Base-by-base conservation (phyloP, 306 rosid species). In the Pueraria montana region DNA sequence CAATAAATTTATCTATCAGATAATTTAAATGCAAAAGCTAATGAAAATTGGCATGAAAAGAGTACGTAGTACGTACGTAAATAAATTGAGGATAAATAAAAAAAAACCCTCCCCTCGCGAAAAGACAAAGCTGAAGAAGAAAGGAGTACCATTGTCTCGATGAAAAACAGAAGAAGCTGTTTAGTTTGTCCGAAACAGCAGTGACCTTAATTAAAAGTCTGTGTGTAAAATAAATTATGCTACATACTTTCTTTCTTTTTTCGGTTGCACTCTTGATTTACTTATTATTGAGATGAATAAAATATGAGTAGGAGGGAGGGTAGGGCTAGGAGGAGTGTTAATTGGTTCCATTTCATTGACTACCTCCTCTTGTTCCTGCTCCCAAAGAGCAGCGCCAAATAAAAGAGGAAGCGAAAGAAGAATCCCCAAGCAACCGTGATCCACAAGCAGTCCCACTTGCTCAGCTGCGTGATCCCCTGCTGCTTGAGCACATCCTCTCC, bases 381-480 rank as follows among this genome's bases (percentile, higher is more conserved):
- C 1, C 99, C 96, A 23, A 92, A 63, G 67, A 92, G 77, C 53
- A 95, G 49, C 0, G 91, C 50, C 73, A 92, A 40, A 70, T 95
- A 95, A 86, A 95, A 95, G 16, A 95, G 84, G 73, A 95, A 65
- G 6, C 99, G 90, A 53, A 93, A 95, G 86, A 95, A 86, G 63
- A 95, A 93, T 0, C 99, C 99, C 96, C 92, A 92, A 9, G 99
- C 98, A 23, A 93, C 1, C 0, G 93, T 92, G 11, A 95, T 62
- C 91, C 90, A 92, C 12, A 95, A 34, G 87, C 99, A 95, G 49
- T 42, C 84, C 99, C 99, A 95, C 55, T 93, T 95, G 34, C 80
- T 84, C 0, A 95, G 76, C 43, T 93, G 90, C 1, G 96, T 92
- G 38, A 95, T 77, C 30, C 98, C 98, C 66, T 95, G 97, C 73